phyloP scores from a whole-genome alignment of 805 yeast genomes.

The Candida boidinii region DNA sequence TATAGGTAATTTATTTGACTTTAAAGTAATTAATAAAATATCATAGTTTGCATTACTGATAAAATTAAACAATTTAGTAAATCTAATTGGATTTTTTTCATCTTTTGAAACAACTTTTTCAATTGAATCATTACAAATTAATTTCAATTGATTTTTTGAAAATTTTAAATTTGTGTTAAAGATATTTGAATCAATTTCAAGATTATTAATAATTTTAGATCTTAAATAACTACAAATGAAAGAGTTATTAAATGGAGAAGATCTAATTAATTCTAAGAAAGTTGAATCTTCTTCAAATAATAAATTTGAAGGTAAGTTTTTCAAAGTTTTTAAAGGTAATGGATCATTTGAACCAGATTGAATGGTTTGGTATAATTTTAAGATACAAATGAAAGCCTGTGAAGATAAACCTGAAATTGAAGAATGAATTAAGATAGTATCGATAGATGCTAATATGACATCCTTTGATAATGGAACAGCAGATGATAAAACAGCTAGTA shows the following conservation, averaged over 20 bases:
- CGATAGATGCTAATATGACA: conserved; percentile 52
- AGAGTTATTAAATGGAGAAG: conserved; percentile 11
- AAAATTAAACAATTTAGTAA: conserved; percentile 26
- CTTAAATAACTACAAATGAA: conserved; percentile 22
- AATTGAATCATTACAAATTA: conserved; percentile 15
- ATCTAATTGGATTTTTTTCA: conserved; percentile 13
- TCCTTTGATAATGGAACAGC: conserved; percentile 56
- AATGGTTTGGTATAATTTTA: conserved; percentile 41
- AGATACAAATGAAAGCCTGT: conserved; percentile 38
- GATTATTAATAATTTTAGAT: conserved; percentile 12
- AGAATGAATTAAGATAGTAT: conserved; percentile 37
- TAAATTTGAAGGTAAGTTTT: conserved; percentile 14
- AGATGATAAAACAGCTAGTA: conserved; percentile 68
- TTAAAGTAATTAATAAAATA: conserved; percentile 30
- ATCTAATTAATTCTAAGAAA: conserved; percentile 11
- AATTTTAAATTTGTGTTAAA: conserved; percentile 9
- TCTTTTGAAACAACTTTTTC: conserved; percentile 7
- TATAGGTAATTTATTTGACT: conserved; percentile 25
- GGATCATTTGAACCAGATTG: conserved; percentile 22
- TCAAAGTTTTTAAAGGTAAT: conserved; percentile 15
- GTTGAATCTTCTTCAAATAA: conserved; percentile 9
- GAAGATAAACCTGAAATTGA: conserved; percentile 11
- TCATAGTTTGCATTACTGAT: conserved; percentile 29
- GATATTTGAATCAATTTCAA: conserved; percentile 4
- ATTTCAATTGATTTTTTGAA: conserved; percentile 12